A percentile compares a stretch with the other conserved stretches of the same genome.
These are phyloP conservation scores for Coemansia guatemalensis DNA, from an alignment of 192 early-diverging fungal species.

Conservation along the genomic window DNA sequence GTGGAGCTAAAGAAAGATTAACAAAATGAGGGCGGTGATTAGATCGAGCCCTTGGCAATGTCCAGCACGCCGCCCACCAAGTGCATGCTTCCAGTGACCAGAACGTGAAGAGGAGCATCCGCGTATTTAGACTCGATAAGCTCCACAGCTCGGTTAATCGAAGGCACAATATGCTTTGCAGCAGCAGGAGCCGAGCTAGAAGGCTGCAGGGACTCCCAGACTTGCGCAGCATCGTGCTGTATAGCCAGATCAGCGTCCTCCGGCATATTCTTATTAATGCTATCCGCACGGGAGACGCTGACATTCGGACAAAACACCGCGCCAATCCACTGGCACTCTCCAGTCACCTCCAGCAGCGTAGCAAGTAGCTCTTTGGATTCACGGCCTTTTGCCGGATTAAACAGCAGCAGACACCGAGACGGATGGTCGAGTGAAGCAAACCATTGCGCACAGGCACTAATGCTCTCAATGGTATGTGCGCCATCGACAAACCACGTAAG, in stretches of 20 bases:
- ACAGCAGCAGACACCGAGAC: slow-evolving; percentile 67
- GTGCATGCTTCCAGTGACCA: slow-evolving; percentile 92
- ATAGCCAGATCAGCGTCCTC: slow-evolving; percentile 59
- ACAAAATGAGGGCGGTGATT: not conserved
- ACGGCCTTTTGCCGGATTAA: slow-evolving; percentile 84
- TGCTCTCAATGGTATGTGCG: slow-evolving; percentile 91
- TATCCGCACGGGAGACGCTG: slow-evolving; percentile 58
- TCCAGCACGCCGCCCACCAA: slow-evolving; percentile 84
- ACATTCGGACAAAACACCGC: slow-evolving; percentile 85
- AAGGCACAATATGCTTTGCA: slow-evolving; percentile 34
- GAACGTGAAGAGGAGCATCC: slow-evolving; percentile 53
- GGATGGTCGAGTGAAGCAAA: slow-evolving; percentile 29
- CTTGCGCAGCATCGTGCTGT: slow-evolving; percentile 62
- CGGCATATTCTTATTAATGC: slow-evolving; percentile 67
- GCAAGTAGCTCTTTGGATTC: slow-evolving; percentile 63
- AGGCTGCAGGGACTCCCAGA: slow-evolving; percentile 48
- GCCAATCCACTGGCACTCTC: slow-evolving; percentile 39
- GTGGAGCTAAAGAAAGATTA: slow-evolving; percentile 3
- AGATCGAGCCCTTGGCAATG: slow-evolving; percentile 41
- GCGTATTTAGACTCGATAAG: slow-evolving; percentile 43
- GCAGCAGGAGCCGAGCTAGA: too few relatives aligned
- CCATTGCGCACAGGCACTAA: slow-evolving; percentile 62
- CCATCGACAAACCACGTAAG: slow-evolving; percentile 87
- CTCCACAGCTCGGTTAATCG: slow-evolving; percentile 67
- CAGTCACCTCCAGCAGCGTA: slow-evolving; percentile 54